Percentiles rank a stretch among this genome's conserved stretches.
These are phyloP conservation scores for Eucalyptus pumila DNA, from an alignment of 345 rosid genomes.

Conservation along the genomic window DNA sequence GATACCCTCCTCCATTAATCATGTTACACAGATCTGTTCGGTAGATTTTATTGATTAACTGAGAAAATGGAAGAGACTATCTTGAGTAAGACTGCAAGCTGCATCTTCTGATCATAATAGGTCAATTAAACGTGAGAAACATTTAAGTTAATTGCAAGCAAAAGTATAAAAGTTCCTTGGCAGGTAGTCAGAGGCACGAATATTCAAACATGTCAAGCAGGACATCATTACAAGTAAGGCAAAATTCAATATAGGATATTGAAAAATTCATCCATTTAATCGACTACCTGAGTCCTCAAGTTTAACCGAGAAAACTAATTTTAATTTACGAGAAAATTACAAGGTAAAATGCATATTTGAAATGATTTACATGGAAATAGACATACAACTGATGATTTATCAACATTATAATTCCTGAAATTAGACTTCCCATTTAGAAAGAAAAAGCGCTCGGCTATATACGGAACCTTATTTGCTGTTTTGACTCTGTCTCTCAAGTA, in stretches of 20 bases:
- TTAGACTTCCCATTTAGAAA: background rate
- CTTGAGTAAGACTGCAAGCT: background rate
- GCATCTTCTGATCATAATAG: background rate
- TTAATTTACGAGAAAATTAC: background rate
- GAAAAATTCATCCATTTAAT: background rate
- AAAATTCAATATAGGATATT: background rate
- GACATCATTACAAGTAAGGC: background rate
- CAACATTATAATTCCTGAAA: too few relatives aligned
- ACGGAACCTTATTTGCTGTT: background rate
- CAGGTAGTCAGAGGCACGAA: background rate
- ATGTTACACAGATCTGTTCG: background rate
- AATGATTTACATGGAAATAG: background rate
- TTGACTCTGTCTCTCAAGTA: background rate
- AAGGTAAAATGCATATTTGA: background rate
- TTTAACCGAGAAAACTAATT: background rate
- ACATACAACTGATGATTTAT: background rate
- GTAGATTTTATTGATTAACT: background rate
- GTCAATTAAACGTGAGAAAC: background rate
- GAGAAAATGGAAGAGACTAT: background rate
- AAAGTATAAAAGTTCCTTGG: background rate
- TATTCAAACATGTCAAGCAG: background rate
- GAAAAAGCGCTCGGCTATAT: background rate
- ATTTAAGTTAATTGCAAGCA: fast-evolving
- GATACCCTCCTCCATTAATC: background rate
- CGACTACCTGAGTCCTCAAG: fast-evolving